Conservation (phyloP, 2,329 filamentous ascomycete species). For the Penicillium sp. region DNA sequence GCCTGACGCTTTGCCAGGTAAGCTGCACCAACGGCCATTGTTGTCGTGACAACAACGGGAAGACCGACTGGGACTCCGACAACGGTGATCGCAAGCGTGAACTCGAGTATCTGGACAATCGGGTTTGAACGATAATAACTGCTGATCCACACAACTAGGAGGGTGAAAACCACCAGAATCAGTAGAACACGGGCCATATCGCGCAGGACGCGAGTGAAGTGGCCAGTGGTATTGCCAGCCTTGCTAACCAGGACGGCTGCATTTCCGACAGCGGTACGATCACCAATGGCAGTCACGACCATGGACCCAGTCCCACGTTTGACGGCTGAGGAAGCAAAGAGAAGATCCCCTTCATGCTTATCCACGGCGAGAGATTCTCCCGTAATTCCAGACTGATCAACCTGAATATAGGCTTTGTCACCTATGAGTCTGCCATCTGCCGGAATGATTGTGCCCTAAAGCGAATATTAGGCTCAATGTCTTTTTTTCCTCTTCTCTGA, state of each 20-base stretch:
- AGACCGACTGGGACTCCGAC: constrained; percentile 92
- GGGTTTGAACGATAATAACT: constrained; percentile 83
- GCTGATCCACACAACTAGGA: constrained; percentile 79
- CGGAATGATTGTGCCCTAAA: constrained; percentile 77
- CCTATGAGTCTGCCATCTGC: constrained; percentile 85
- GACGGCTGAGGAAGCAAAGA: constrained; percentile 82
- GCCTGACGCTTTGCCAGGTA: constrained; percentile 91
- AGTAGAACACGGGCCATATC: constrained; percentile 79
- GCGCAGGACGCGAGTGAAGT: constrained; percentile 90
- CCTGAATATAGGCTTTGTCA: constrained; percentile 79
- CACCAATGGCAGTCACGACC: constrained; percentile 78
- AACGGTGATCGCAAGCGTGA: constrained; percentile 85
- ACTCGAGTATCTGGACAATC: constrained; percentile 76
- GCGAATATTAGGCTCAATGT: constrained; percentile 1
- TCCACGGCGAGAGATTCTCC: constrained; percentile 89
- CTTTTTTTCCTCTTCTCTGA: neutral
- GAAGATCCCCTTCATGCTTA: constrained; percentile 77
- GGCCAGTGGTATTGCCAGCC: constrained; percentile 70
- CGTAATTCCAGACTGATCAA: constrained; percentile 89
- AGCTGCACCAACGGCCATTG: constrained; percentile 89
- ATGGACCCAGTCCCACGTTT: constrained; percentile 87
- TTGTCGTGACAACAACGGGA: constrained; percentile 87
- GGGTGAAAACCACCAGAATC: constrained; percentile 74
- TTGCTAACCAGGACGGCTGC: constrained; percentile 81
- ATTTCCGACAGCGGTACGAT: constrained; percentile 86